phyloP scores from a whole-genome alignment of 2,329 filamentous ascomycete genomes.

The Cytospora paraplurivora region DNA sequence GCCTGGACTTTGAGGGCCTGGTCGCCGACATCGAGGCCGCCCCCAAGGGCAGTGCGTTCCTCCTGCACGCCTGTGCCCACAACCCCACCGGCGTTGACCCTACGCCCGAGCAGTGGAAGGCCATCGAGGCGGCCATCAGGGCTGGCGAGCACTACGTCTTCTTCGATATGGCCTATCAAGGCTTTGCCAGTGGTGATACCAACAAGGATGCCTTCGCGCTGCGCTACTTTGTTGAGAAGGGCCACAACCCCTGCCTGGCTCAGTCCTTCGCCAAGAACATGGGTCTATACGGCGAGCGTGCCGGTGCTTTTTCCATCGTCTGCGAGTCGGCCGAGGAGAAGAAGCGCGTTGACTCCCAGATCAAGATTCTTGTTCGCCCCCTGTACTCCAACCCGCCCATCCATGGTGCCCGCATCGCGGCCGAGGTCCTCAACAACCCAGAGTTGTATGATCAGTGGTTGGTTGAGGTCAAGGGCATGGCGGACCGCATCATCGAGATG shows the following conservation, averaged over 20 bases:
- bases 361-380: conserved; percentile 97
- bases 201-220: conserved; percentile 92
- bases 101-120: conserved; percentile 85
- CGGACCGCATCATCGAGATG: conserved; percentile 99
- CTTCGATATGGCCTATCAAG: conserved; percentile 99
- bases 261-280: conserved; percentile 99
- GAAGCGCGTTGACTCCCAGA: conserved; percentile 92
- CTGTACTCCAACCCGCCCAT: conserved; percentile 98
- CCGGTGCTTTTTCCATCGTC: conserved; percentile 93
- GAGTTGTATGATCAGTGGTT: conserved; percentile 92
- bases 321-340: conserved; percentile 84
- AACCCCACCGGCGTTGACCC: conserved; percentile 98
- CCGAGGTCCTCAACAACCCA: conserved; percentile 85
- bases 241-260: conserved; percentile 83
- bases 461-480: conserved; percentile 96
- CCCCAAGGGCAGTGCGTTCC: conserved; percentile 82
- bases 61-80: conserved; percentile 96
- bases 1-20: conserved; percentile 95
- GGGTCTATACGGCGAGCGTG: conserved; percentile 98
- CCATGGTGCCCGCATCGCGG: conserved; percentile 92
- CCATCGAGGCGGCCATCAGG: conserved; percentile 87
- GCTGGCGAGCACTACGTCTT: conserved; percentile 86
- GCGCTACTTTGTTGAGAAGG: conserved; percentile 89
- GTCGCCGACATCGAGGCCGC: conserved; percentile 86
- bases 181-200: conserved; percentile 90